phyloP scores from a whole-genome alignment of 2,329 filamentous ascomycete genomes.

The Hypoxylon sp. region DNA sequence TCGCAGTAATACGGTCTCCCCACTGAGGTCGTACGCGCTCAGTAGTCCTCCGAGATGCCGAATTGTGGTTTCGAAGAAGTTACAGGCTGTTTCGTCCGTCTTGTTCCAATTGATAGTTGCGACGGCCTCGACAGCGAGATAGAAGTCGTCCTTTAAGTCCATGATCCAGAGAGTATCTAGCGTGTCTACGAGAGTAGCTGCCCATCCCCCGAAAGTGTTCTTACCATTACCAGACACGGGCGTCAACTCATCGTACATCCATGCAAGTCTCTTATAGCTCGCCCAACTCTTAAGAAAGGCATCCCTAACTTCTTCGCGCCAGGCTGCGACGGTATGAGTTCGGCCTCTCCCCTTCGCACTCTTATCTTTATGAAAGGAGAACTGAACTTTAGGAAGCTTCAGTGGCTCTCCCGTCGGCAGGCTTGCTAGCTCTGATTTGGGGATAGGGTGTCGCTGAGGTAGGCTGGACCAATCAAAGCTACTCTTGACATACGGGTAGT shows the following conservation, averaged over 20 bases:
- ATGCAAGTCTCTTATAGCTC: constrained; percentile 60
- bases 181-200: constrained; percentile 71
- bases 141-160: constrained; percentile 69
- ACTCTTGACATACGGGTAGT: constrained; percentile 42
- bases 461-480: constrained; percentile 50
- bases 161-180: constrained; percentile 75
- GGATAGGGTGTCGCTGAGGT: constrained; percentile 43
- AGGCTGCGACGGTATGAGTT: constrained; percentile 44
- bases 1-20: constrained; percentile 57
- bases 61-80: constrained; percentile 64
- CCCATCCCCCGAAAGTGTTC: constrained; percentile 57
- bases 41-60: constrained; percentile 63
- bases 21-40: constrained; percentile 61
- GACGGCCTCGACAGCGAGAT: constrained; percentile 65
- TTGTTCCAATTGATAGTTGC: constrained; percentile 65
- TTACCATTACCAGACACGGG: constrained; percentile 48
- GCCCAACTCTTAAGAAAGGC: constrained; percentile 63
- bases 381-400: constrained; percentile 47
- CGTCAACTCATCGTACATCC: constrained; percentile 47
- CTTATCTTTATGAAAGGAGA: constrained; percentile 43
- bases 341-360: constrained; percentile 41
- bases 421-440: constrained; percentile 38
- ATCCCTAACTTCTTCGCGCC: constrained; percentile 57
- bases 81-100: constrained; percentile 56
- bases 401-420: constrained; percentile 47